phyloP scores from a whole-genome alignment of 306 rosid species.

The Vachellia collinsii region DNA sequence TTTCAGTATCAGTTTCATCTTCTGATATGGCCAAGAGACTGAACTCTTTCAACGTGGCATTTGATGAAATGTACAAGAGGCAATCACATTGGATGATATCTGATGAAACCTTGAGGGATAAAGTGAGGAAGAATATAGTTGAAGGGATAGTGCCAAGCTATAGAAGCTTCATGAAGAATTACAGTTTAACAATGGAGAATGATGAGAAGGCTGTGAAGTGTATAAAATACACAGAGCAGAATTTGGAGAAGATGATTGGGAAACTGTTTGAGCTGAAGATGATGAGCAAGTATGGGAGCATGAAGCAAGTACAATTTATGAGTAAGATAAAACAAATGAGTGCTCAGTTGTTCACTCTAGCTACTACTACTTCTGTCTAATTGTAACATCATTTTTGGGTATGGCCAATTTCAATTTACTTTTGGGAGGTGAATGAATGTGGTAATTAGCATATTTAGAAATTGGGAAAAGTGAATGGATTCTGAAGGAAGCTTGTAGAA shows the following conservation, averaged over 20 bases:
- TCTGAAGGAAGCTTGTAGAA: background rate
- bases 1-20: constrained; percentile 47
- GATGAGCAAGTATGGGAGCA: constrained; percentile 40
- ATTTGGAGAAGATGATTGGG: constrained; percentile 63
- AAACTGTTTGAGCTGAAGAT: constrained; percentile 61
- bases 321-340: constrained; percentile 53
- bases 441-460: background rate
- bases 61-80: constrained; percentile 64
- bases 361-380: constrained; percentile 48
- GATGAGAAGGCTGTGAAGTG: constrained; percentile 56
- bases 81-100: constrained; percentile 68
- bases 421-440: constrained; percentile 15
- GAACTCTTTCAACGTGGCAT: constrained; percentile 59
- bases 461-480: background rate
- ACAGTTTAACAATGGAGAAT: constrained; percentile 51
- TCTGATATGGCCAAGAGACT: constrained; percentile 49
- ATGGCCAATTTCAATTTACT: constrained; percentile 27
- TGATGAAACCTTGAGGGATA: constrained; percentile 63
- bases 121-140: constrained; percentile 59
- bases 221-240: constrained; percentile 52
- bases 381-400: background rate
- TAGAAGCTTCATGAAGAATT: constrained; percentile 52
- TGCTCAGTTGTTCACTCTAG: constrained; percentile 51
- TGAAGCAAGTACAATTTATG: constrained; percentile 47
- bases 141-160: constrained; percentile 73